Evolutionary conservation across 164 flowering plant species (phyloP), one percentile per base, ranked within the genome.

Genomic region (Amborella trichopoda): DNA sequence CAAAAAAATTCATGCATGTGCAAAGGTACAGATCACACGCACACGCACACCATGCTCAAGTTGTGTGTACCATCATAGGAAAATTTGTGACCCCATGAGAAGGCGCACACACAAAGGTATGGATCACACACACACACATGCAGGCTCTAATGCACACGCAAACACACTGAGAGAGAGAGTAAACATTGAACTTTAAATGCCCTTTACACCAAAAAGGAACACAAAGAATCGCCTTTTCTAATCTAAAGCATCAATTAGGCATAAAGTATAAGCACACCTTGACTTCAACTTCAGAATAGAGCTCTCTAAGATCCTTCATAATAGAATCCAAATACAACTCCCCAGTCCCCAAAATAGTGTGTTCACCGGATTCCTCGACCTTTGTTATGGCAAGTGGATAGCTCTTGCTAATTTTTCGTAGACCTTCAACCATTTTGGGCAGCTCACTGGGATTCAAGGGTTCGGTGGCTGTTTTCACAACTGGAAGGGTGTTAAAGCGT

Each of bases 341-440:
- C 33, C 99, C 97, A 44, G 95, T 88, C 30, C 99, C 97, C 17
- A 85, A 60, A 52, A 88, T 93, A n/a, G 95, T 88, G 49, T 93
- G 99, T 55, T 93, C 99, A 23, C 99, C 99, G 16, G 99, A 93
- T 59, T 88, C 99, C 67, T 93, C 99, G 28, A 89, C 97, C 66
- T 93, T 88, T 26, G 94, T 93, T 39, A 93, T 81, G 18, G 99
- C 97, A 14, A 89, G 60, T 30, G 99, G 99, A 60, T 93, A 89
- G 65, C 97, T 93, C 65, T 88, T 93, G 65, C 95, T 83, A 54
- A 88, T 93, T 59, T 93, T 88, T 59, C 99, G 70, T 49, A 93
- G 93, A 45, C 99, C 99, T 71, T 93, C 99, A 53, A 93, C 96
- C 99, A 93, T 93, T 69, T 93, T 88, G 3, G 99, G 99, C 54